Evolutionary conservation across 768 basidiomycete species (phyloP), one percentile per base, ranked within the genome.

Genomic region (Phaeotremella skinneri): DNA sequence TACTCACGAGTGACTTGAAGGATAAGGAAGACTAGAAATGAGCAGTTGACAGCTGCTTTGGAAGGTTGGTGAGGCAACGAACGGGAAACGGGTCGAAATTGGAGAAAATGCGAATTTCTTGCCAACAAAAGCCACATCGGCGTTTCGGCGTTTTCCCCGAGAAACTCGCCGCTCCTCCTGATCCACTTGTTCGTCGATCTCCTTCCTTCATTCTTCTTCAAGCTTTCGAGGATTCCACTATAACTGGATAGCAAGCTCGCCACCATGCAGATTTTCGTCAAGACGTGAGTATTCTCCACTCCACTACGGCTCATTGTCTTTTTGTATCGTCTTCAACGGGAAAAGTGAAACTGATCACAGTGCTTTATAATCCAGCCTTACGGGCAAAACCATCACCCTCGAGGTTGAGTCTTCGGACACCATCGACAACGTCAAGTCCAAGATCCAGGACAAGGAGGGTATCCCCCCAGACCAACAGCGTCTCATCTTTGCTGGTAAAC

Each of bases 381-480:
- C 92, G 85, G 92, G 91, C 78, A 96, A 96, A 83, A 97, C 93
- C 72, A 92, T 93, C 83, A 93, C 91, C 76, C 88, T 96, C 80
- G 91, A 93, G 84, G 91, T 94, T 73, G 91, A 94, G 80, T 92
- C 91, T 67, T 92, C 90, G 60, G 91, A 93, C 81, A 93, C 91
- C 66, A 91, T 93, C 81, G 91, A 93, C 82, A 92, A 93, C 85
- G 91, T 94, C 81, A 94, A 93, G 83, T 84, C 90, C 77, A 93
- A 92, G 80, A 92, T 96, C 74, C 91, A 93, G 77, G 91, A 94
- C 83, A 94, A 93, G 83, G 91, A 94, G 78, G 91, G 91, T 88
- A 85, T 79, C 45, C 48, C 56, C 7, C 57, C 20, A 66, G 91
- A 94, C 81, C 91, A 93, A 80, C 93, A 97, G 79, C 91, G 94